Conservation (phyloP, 768 basidiomycete genomes). For the Pisolithus tinctorius region DNA sequence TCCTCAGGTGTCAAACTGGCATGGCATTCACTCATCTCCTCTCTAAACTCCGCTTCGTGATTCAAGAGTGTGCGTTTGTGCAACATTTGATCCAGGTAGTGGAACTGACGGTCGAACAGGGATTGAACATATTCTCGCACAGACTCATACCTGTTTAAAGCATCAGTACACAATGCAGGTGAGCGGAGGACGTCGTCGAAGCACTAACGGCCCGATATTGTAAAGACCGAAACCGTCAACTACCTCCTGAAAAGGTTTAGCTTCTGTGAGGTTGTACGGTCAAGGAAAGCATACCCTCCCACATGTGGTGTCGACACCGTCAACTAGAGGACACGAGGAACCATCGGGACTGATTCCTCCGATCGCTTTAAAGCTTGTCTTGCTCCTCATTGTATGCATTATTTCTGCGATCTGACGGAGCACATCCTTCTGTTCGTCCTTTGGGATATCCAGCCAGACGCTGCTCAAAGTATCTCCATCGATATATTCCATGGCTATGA, state of each 20-base stretch:
- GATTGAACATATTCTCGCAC: not conserved
- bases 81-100: not conserved
- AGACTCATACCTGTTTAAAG: not conserved
- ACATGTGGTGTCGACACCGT: not conserved
- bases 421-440: not conserved
- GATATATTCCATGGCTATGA: too few species aligned
- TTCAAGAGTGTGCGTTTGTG: not conserved
- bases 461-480: not conserved
- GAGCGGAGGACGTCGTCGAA: not conserved
- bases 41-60: not conserved
- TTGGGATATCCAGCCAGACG: not conserved
- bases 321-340: not conserved
- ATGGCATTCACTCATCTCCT: too few species aligned
- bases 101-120: not conserved
- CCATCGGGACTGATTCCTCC: not conserved
- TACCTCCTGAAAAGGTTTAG: not conserved
- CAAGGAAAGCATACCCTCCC: not conserved
- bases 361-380: not conserved
- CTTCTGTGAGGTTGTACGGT: not conserved
- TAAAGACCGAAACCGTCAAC: not conserved
- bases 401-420: not conserved
- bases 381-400: not conserved
- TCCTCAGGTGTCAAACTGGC: not conserved
- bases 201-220: not conserved
- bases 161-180: not conserved